Evolutionary conservation across 1,284 basidiomycete genomes (phyloP), one percentile per base, ranked within the genome.

Genomic region (Fomitopsis betulina): DNA sequence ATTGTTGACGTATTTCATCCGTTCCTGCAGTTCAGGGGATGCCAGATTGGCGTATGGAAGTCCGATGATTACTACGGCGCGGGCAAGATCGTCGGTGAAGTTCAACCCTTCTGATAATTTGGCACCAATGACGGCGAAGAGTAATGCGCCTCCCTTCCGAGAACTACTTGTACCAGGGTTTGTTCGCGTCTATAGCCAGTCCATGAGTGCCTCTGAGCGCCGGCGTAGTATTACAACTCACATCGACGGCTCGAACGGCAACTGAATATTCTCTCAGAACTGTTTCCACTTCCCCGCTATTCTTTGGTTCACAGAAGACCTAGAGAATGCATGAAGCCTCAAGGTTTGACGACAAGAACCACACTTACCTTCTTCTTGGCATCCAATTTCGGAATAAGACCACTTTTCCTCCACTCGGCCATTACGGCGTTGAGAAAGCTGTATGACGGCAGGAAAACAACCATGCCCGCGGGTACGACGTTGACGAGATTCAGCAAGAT

Each of bases 41-140:
- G 87, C 85, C 43, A 92, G 79, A 71, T 98, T 98, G 8, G 96
- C 91, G 70, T 96, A 99, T 0, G 96, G 96, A 30, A 99, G 82
- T 1, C 97, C 97, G 53, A 94, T 82, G 69, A 98, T 86, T 52
- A 97, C 78, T 30, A 97, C 94, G 15, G 89, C 91, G 43, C 94
- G 86, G 1, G 94, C 93, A 3, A 98, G 83, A 40, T 92, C 83
- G 72, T 94, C 93, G 5, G 92, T 84, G 72, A 99, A 99, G 73
- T 99, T 99, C 65, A 99, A 85, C 1, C 96, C 96, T 74, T 99
- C 96, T 0, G 94, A 97, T 13, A 99, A 81, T 72, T 98, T 99
- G 21, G 95, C 96, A 9, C 96, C 96, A 23, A 99, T 90, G 2
- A 99, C 96, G 1, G 96, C 96, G 60, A 99, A 87, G 6, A 95